Evolutionary conservation across 169 alveolate genomes (phyloP), one percentile per base, ranked within the genome.

Genomic region (Plasmodium vivax): DNA sequence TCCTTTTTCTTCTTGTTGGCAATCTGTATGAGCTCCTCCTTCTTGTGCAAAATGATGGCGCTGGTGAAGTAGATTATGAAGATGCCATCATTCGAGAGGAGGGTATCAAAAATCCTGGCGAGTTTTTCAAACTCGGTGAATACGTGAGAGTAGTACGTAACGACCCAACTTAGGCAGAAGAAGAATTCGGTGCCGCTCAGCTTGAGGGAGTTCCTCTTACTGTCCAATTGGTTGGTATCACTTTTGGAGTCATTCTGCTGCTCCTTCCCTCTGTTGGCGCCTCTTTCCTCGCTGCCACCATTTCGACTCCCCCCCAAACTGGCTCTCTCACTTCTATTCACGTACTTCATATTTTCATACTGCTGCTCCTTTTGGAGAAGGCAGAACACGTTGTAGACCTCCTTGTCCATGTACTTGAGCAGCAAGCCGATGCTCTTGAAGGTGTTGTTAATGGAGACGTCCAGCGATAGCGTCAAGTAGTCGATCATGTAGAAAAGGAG

Each of bases 161-260:
- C 92, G 8, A 90, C 94, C 94, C 94, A 90, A 43, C 94, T 90
- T 23, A 90, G 51, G 36, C 94, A 90, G 47, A 90, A 90, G 75
- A 90, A 90, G 83, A 90, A 90, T 32, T 90, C 94, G 2, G 83
- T 90, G 41, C 94, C 94, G 36, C 83, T 90, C 43, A 90, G 10
- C 77, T 51, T 58, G 36, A 90, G 54, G 19, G 93, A 87, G 23
- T 54, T 56, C 32, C 80, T 83, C 38, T 68, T 68, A 68, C 10
- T 68, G 2, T 30, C 45, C 19, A 16, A 2, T 83, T 58, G 27
- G n/a, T 34, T 19, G 1, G 27, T 30, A 32, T 16, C 23, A 41
- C 9, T 43, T 34, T 34, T 27, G 82, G 19, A 10, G 9, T 47
- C 45, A 30, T 12, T 34, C 27, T 56, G 38, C 1, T 9, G 8